These are phyloP conservation scores for Pleurotus giganteus DNA, from an alignment of 768 basidiomycete genomes.

Conservation along the genomic window DNA sequence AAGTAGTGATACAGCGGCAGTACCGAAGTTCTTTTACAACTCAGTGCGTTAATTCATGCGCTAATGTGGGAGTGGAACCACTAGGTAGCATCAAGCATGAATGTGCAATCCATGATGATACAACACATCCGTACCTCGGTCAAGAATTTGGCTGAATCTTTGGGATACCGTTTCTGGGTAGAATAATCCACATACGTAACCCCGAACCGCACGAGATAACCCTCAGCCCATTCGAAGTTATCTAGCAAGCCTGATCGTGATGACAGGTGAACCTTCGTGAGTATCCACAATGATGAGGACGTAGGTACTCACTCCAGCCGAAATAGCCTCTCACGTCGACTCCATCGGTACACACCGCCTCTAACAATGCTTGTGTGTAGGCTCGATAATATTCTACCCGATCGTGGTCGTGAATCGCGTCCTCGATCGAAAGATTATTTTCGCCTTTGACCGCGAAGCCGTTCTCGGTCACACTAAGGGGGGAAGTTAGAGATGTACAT, in stretches of 20 bases:
- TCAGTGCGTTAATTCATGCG: background rate
- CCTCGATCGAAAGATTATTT: slow-evolving; percentile 37
- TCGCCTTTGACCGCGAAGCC: slow-evolving; percentile 67
- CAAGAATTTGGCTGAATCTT: slow-evolving; percentile 56
- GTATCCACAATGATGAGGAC: background rate
- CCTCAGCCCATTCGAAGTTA: slow-evolving; percentile 75
- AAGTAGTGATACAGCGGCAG: too few relatives aligned
- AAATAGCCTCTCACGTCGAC: slow-evolving; percentile 62
- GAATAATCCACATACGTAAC: slow-evolving; percentile 68
- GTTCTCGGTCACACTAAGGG: slow-evolving; percentile 61
- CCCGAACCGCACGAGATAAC: slow-evolving; percentile 65
- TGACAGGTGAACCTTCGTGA: background rate
- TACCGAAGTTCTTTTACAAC: too few relatives aligned
- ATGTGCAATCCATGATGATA: background rate
- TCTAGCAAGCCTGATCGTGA: slow-evolving; percentile 54
- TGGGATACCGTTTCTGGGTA: slow-evolving; percentile 61
- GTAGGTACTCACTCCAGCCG: slow-evolving; percentile 54
- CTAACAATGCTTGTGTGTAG: slow-evolving; percentile 48
- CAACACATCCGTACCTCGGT: slow-evolving; percentile 25
- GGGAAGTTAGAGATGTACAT: background rate
- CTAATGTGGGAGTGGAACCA: slow-evolving; percentile 4
- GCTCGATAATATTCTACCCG: slow-evolving; percentile 64
- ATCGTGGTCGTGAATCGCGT: slow-evolving; percentile 54
- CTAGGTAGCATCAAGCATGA: background rate
- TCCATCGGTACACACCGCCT: slow-evolving; percentile 54